Evolutionary conservation across 495 filamentous ascomycete genomes (phyloP).

Genomic region (Penicillium nucicola): DNA sequence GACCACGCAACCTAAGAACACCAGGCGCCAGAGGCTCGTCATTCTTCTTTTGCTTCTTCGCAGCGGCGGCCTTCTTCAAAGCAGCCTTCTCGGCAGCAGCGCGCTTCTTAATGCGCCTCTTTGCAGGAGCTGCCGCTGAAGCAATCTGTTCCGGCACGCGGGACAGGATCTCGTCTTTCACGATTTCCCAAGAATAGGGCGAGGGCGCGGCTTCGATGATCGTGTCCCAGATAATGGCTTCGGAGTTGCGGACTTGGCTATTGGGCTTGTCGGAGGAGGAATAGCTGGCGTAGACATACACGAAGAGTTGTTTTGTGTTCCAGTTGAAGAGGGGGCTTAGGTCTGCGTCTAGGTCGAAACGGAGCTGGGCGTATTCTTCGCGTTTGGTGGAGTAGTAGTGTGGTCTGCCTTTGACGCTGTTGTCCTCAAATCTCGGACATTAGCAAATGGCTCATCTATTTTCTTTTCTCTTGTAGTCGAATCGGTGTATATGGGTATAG

Average conservation of each 20-base stretch:
- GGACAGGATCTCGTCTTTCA: conserved; percentile 24
- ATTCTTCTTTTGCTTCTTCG: conserved; percentile 22
- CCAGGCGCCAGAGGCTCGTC: conserved; percentile 40
- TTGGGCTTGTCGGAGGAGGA: conserved; percentile 47
- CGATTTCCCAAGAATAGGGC: conserved; percentile 46
- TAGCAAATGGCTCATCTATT: not conserved
- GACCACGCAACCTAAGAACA: conserved; percentile 68
- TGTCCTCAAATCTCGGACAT: not conserved
- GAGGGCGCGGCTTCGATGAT: conserved; percentile 76
- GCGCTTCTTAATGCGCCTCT: conserved; percentile 7
- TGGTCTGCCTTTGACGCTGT: conserved; percentile 79
- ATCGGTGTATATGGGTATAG: not conserved
- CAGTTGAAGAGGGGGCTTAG: conserved; percentile 92
- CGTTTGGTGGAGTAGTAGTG: conserved; percentile 91
- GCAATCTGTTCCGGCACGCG: conserved; percentile 11
- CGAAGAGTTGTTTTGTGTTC: conserved; percentile 99
- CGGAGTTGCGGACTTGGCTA: conserved; percentile 40
- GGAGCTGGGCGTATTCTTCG: conserved; percentile 92
- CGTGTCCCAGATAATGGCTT: conserved; percentile 91
- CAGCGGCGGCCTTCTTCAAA: conserved; percentile 11
- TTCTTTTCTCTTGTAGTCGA: not conserved
- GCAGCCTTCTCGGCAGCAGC: conserved; percentile 8
- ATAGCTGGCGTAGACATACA: conserved; percentile 89
- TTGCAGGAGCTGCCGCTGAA: conserved; percentile 12
- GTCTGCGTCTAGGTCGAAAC: conserved; percentile 88